Conservation (phyloP, 2,329 filamentous ascomycete genomes). For the Nannizziopsis arthrosporioides region DNA sequence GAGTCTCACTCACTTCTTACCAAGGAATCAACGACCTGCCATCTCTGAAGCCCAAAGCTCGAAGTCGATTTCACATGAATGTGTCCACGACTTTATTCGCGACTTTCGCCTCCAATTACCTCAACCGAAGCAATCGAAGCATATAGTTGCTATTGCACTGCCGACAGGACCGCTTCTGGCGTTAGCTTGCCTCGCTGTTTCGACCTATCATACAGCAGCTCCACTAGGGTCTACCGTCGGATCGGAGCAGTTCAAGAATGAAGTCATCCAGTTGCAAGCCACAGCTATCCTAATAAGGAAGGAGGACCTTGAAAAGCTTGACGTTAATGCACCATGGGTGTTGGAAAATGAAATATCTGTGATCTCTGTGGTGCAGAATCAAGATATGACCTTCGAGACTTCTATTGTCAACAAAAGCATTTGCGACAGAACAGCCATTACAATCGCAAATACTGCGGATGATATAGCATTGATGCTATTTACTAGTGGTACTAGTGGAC, state of each 20-base stretch:
- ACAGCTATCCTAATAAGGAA: neutral
- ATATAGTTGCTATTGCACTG: neutral
- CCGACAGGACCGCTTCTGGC: conserved; percentile 1
- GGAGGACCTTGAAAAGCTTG: neutral
- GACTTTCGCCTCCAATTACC: neutral
- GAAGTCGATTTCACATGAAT: neutral
- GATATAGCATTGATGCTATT: conserved; percentile 3
- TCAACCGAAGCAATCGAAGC: neutral
- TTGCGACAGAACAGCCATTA: no score
- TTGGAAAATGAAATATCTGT: neutral
- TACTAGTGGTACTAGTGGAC: conserved; percentile 5
- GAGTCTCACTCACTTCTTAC: no score
- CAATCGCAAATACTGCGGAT: neutral
- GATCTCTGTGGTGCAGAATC: neutral
- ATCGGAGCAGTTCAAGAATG: neutral
- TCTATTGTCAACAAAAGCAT: neutral
- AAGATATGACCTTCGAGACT: conserved; percentile 1
- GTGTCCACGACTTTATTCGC: neutral
- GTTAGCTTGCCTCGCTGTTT: neutral
- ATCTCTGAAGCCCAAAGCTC: neutral
- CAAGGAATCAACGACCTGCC: no score
- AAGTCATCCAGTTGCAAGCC: neutral
- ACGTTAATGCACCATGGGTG: neutral
- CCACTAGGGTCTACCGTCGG: neutral
- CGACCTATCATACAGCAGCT: neutral